phyloP scores from a whole-genome alignment of 768 basidiomycete genomes.

The Calocybe gangraenosa region DNA sequence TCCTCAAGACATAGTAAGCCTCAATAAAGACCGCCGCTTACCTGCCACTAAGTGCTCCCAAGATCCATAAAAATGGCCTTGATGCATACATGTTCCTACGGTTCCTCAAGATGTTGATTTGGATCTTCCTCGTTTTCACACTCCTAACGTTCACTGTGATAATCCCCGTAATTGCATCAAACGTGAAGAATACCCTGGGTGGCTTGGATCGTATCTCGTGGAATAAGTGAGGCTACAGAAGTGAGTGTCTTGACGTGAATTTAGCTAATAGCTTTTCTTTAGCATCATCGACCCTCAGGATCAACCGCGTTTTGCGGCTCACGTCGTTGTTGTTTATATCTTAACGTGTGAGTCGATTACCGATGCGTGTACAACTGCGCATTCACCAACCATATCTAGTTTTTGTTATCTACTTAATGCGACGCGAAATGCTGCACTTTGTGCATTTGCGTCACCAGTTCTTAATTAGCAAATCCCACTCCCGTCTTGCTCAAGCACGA shows the following conservation, averaged over 20 bases:
- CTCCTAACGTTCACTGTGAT: conserved; percentile 60
- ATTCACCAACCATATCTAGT: conserved; percentile 27
- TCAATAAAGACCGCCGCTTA: not conserved
- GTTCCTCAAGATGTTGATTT: conserved; percentile 58
- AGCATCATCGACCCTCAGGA: conserved; percentile 32
- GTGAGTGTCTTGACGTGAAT: not conserved
- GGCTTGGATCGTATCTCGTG: conserved; percentile 46
- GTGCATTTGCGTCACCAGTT: conserved; percentile 53
- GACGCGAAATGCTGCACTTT: conserved; percentile 54
- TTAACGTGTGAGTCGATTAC: conserved; percentile 38
- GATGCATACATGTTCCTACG: conserved; percentile 66
- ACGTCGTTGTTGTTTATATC: conserved; percentile 49
- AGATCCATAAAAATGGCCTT: conserved; percentile 59
- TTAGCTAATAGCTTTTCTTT: not conserved
- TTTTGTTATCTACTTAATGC: conserved; percentile 58
- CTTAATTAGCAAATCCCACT: conserved; percentile 56
- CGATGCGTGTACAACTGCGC: conserved; percentile 1
- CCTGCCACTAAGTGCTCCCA: not conserved
- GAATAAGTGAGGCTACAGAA: conserved; percentile 37
- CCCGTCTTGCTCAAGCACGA: conserved; percentile 56
- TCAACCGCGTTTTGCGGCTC: conserved; percentile 49
- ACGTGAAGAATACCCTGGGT: conserved; percentile 26
- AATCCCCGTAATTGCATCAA: conserved; percentile 50
- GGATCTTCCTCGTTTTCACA: conserved; percentile 52
- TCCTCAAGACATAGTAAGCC: conserved; percentile 41